These are phyloP conservation scores for Rutidosis leptorrhynchoides DNA, from an alignment of 129 eudicot genomes.

Conservation along the genomic window DNA sequence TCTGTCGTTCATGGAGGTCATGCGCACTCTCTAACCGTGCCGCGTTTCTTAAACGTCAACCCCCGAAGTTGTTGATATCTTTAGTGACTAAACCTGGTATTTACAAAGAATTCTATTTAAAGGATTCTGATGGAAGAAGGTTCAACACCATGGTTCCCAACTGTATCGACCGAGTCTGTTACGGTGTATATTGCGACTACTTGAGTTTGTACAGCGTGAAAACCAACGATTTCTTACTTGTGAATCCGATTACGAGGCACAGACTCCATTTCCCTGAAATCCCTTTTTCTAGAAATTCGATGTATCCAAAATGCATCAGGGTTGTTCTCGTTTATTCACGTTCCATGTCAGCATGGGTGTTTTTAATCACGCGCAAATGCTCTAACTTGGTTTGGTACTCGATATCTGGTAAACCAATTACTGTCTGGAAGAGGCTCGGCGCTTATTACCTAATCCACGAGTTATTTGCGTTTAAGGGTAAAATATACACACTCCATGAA, in stretches of 20 bases:
- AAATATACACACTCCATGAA: slow-evolving; percentile 1
- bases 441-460: background rate
- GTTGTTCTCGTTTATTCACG: slow-evolving; percentile 18
- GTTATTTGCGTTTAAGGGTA: slow-evolving; percentile 3
- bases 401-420: slow-evolving; percentile 10
- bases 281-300: background rate
- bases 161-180: background rate
- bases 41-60: background rate
- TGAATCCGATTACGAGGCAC: slow-evolving; percentile 30
- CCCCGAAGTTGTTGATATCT: slow-evolving; percentile 3
- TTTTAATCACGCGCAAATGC: background rate
- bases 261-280: slow-evolving; percentile 22
- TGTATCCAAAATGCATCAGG: background rate
- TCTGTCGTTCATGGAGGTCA: slow-evolving; percentile 25
- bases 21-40: background rate
- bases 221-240: slow-evolving; percentile 21
- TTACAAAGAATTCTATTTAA: background rate
- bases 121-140: slow-evolving; percentile 21
- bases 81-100: no score
- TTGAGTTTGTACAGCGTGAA: slow-evolving; percentile 7
- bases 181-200: slow-evolving; percentile 23
- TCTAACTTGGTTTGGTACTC: background rate
- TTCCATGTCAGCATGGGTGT: slow-evolving; percentile 11
- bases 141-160: slow-evolving; percentile 12
- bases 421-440: background rate